These are phyloP conservation scores for Botrytis sinoallii DNA, from an alignment of 2,329 filamentous ascomycete genomes.

Conservation along the genomic window DNA sequence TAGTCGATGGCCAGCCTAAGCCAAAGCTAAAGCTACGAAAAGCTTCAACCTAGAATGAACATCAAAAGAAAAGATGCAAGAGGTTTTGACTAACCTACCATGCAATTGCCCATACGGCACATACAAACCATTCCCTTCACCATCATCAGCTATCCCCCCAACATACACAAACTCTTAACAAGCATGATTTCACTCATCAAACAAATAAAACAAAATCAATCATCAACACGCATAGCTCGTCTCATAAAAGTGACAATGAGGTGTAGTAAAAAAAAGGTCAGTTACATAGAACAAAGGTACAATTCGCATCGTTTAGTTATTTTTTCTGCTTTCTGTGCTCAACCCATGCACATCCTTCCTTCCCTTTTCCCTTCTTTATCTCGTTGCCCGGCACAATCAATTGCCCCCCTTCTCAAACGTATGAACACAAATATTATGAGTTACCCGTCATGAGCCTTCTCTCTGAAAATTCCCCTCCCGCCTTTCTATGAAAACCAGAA, in stretches of 20 bases:
- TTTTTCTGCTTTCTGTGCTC: conserved; percentile 16
- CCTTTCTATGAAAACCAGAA: conserved; percentile 10
- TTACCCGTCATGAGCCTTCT: not conserved
- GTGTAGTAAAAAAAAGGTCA: conserved; percentile 17
- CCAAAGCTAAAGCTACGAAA: not conserved
- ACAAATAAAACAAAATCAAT: conserved; percentile 1
- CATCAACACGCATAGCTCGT: not conserved
- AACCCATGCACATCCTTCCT: conserved; percentile 7
- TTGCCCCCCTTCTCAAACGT: conserved; percentile 8
- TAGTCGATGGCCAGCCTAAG: not conserved
- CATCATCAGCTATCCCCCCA: not conserved
- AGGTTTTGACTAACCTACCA: not conserved
- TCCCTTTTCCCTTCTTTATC: conserved; percentile 5
- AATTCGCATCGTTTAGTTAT: conserved; percentile 20
- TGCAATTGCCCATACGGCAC: not conserved
- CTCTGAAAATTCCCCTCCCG: not conserved
- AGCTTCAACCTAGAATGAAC: not conserved
- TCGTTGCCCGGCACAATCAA: conserved; percentile 14
- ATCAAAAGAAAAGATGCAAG: not conserved
- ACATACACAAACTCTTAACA: not conserved
- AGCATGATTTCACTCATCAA: not conserved
- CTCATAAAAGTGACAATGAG: conserved; percentile 7
- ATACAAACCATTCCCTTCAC: not conserved
- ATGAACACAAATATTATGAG: conserved; percentile 14
- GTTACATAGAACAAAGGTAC: conserved; percentile 22